Conservation (phyloP, 805 yeast genomes). For the Monosporozyma aerobia region DNA sequence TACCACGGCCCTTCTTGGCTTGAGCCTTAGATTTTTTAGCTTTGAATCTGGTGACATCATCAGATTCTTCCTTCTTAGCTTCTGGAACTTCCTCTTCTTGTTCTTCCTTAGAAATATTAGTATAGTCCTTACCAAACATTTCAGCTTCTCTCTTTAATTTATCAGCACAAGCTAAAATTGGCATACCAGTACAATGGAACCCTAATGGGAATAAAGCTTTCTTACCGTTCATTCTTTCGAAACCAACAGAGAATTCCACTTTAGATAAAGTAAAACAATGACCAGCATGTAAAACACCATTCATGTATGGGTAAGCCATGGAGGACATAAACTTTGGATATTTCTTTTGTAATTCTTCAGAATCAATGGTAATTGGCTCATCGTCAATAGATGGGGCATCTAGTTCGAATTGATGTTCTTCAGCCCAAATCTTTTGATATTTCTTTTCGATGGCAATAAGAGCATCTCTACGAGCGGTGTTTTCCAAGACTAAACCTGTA, state of each 20-base stretch:
- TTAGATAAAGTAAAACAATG: conserved; percentile 93
- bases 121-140: conserved; percentile 74
- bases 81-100: conserved; percentile 38
- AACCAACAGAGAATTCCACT: conserved; percentile 86
- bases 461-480: conserved; percentile 92
- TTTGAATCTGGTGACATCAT: conserved; percentile 81
- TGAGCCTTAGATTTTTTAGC: conserved; percentile 91
- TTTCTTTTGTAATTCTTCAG: conserved; percentile 64
- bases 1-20: conserved; percentile 89
- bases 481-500: conserved; percentile 32
- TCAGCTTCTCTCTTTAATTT: conserved; percentile 89
- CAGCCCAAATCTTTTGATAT: conserved; percentile 81
- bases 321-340: conserved; percentile 84
- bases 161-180: conserved; percentile 92
- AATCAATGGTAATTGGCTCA: conserved; percentile 40
- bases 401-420: conserved; percentile 75
- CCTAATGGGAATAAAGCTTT: conserved; percentile 92
- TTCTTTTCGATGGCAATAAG: conserved; percentile 80
- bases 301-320: conserved; percentile 99
- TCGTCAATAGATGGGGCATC: conserved; percentile 79
- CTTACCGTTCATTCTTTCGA: conserved; percentile 90
- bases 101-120: conserved; percentile 54
- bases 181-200: conserved; percentile 99
- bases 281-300: conserved; percentile 96
- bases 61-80: conserved; percentile 38